Conservation (phyloP, 2,329 filamentous ascomycete genomes). For the Neopestalotiopsis rosae region DNA sequence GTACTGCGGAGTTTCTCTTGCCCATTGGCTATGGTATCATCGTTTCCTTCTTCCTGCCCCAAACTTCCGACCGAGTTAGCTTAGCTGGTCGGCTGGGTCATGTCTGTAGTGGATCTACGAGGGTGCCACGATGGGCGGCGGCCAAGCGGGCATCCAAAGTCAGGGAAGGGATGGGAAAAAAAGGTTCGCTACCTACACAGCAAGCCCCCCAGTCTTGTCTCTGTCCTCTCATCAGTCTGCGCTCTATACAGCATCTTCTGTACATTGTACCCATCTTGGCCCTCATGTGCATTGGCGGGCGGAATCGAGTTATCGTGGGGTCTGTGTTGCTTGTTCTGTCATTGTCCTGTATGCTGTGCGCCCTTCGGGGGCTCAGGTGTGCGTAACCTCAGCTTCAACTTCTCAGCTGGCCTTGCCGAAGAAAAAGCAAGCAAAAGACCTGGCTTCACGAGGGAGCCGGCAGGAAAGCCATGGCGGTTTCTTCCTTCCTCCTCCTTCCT, state of each 20-base stretch:
- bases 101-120: neutral
- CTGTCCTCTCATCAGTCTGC: too few species aligned
- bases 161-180: neutral
- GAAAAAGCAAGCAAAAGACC: neutral
- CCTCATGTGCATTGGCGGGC: neutral
- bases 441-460: constrained; percentile 7
- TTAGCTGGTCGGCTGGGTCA: neutral
- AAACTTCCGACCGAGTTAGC: neutral
- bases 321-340: neutral
- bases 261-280: neutral
- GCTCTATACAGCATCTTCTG: too few species aligned
- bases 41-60: neutral
- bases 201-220: neutral
- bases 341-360: neutral
- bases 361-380: constrained; percentile 6
- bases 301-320: constrained; percentile 12
- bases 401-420: constrained; percentile 1
- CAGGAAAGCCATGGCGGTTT: constrained; percentile 6
- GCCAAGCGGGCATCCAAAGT: neutral
- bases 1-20: neutral
- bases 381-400: constrained; percentile 9
- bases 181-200: neutral
- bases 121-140: constrained; percentile 11
- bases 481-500: neutral
- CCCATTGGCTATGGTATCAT: neutral